These are phyloP conservation scores for Xylariaceae sp. DNA, from an alignment of 2,329 filamentous ascomycete species.

Conservation along the genomic window DNA sequence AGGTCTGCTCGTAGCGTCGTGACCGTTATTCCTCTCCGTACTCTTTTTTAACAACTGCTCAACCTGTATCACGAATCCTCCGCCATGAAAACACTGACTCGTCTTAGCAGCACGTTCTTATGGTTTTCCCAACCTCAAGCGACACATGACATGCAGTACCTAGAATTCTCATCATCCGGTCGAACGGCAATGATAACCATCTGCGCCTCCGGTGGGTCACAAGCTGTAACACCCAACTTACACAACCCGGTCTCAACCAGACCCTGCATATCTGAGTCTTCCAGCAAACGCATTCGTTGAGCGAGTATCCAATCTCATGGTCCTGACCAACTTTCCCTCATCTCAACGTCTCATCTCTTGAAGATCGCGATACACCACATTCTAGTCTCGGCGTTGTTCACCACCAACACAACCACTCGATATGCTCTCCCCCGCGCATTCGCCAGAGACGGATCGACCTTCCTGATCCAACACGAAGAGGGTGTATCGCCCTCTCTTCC, in stretches of 20 bases:
- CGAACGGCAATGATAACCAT: background rate
- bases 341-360: no score
- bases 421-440: background rate
- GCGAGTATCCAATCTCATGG: background rate
- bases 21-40: background rate
- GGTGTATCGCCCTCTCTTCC: conserved; percentile 13
- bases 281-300: background rate
- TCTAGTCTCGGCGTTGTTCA: no score
- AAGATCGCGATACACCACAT: no score
- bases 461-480: conserved; percentile 1
- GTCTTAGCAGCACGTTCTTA: background rate
- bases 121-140: background rate
- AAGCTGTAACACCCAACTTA: background rate
- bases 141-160: no score
- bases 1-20: background rate
- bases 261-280: background rate
- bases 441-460: background rate
- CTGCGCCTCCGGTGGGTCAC: background rate
- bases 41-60: background rate
- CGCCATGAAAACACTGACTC: no score
- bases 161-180: background rate
- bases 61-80: no score
- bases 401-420: no score
- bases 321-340: background rate
- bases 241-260: background rate